Conservation (phyloP, 108 stramenopile species). For the Nitzschia sp. region DNA sequence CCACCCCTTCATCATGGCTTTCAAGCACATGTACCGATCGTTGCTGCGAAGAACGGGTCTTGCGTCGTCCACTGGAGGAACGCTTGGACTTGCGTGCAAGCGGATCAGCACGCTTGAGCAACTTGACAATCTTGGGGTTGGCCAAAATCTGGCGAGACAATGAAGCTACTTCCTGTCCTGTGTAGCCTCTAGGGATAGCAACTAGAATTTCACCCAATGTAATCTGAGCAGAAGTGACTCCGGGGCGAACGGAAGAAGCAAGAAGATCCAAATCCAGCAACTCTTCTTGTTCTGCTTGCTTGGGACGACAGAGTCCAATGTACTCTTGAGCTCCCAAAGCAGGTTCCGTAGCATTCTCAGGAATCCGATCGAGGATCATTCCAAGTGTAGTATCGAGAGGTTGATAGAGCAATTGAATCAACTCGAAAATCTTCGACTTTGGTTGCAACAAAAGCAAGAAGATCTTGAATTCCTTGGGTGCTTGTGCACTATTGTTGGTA, state of each 20-base stretch:
- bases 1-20: conserved; percentile 37
- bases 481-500: not conserved
- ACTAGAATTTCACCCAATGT: conserved; percentile 55
- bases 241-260: conserved; percentile 19
- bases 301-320: conserved; percentile 53
- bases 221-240: conserved; percentile 38
- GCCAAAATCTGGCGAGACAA: conserved; percentile 50
- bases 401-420: conserved; percentile 50
- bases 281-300: conserved; percentile 25
- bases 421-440: conserved; percentile 51
- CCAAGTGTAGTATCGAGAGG: conserved; percentile 52
- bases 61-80: not conserved
- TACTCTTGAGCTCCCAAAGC: conserved; percentile 47
- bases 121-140: conserved; percentile 48
- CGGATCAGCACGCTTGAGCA: conserved; percentile 50
- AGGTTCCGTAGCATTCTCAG: conserved; percentile 52
- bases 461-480: conserved; percentile 43
- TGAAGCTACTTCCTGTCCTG: conserved; percentile 24
- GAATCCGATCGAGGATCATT: conserved; percentile 51
- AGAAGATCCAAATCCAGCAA: conserved; percentile 33
- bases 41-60: not conserved
- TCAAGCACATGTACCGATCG: conserved; percentile 34
- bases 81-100: conserved; percentile 33
- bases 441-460: conserved; percentile 56
- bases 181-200: conserved; percentile 54